Evolutionary conservation across 352 stramenopile species (phyloP), one percentile per base, ranked within the genome.

Genomic region (Globisporangium parvum): DNA sequence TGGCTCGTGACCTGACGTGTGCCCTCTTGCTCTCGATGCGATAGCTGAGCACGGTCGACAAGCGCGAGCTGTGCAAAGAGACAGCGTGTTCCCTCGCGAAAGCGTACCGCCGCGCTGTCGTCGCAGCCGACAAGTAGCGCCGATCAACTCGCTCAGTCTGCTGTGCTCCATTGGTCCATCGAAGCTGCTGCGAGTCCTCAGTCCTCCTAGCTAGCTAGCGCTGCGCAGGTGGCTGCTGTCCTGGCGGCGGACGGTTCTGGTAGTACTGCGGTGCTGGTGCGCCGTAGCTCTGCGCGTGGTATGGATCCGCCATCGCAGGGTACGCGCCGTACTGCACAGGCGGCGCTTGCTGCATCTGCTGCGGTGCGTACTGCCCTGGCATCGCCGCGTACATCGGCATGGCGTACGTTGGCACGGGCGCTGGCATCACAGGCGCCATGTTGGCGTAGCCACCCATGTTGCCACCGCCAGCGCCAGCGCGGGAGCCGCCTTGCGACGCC

Each of bases 21-120:
- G 12, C 4, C 23, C 6, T 46, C 6, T 46, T 8, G 41, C 11
- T 51, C 5, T 48, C 39, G 8, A 6, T 39, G 2, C 47, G n/a
- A 40, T 37, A 88, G 79, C 66, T 91, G 37, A 47, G 70, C 35
- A 58, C 70, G 18, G 53, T 77, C 17, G 57, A 71, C 15, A 89
- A 80, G 41, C 42, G 63, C 6, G 73, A 89, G 24, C 54, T 93
- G 21, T 93, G 84, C 51, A 66, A 63, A 15, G 74, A 89, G 56
- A 87, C 67, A n/a, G 81, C 76, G 51, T 93, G 84, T 53, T 53
- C 69, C 21, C 57, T 93, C 4, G 66, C 69, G 23, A 57, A 64
- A 14, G 55, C 47, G 18, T 91, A 85, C 51, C 73, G 77, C 39
- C 70, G 60, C 23, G 59, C 66, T 6, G 44, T 78, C 26, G 6